Evolutionary conservation across 768 basidiomycete genomes (phyloP).

Genomic region (Kwoniella sp.): DNA sequence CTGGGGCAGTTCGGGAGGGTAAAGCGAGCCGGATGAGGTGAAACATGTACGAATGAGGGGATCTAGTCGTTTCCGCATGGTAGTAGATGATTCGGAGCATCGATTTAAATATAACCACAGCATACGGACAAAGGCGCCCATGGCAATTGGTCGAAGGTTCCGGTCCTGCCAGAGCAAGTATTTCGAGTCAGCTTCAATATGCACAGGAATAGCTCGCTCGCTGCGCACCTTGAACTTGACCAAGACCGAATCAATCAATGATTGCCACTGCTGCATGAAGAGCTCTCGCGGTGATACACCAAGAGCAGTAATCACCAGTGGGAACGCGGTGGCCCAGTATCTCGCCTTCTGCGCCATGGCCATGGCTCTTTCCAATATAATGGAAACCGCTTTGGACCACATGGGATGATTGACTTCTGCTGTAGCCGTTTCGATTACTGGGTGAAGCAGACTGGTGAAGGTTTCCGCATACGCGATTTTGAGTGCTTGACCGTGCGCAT

Average conservation of each 20-base stretch:
- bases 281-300: constrained; percentile 85
- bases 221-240: constrained; percentile 74
- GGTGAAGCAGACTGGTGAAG: constrained; percentile 73
- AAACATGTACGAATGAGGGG: constrained; percentile 56
- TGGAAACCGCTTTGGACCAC: constrained; percentile 87
- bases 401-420: constrained; percentile 93
- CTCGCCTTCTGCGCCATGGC: constrained; percentile 68
- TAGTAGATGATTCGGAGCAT: constrained; percentile 79
- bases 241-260: constrained; percentile 71
- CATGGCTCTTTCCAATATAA: constrained; percentile 60
- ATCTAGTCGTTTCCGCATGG: constrained; percentile 78
- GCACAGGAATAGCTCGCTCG: not conserved
- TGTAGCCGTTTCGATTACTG: constrained; percentile 91
- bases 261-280: constrained; percentile 78
- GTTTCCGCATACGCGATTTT: constrained; percentile 86
- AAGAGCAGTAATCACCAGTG: constrained; percentile 75
- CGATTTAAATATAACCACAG: constrained; percentile 96
- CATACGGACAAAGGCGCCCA: constrained; percentile 80
- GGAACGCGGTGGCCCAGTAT: constrained; percentile 86
- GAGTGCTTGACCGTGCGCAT: constrained; percentile 77
- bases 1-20: constrained; percentile 77
- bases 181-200: constrained; percentile 1
- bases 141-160: constrained; percentile 66
- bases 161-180: constrained; percentile 75
- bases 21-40: constrained; percentile 66